Conservation (phyloP, 1,284 basidiomycete genomes). For the Ceratobasidium theobromae region DNA sequence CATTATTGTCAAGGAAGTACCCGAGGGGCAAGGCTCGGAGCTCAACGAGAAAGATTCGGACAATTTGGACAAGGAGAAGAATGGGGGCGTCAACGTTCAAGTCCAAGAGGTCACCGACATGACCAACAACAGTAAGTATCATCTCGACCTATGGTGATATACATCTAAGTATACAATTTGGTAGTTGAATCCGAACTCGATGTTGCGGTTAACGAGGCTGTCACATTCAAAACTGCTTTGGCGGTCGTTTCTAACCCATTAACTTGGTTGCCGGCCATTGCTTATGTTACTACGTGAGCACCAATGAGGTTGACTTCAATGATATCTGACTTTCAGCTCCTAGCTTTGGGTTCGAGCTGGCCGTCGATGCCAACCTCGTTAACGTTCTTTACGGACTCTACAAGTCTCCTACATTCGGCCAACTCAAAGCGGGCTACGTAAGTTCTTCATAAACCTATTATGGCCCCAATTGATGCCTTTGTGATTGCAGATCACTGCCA, state of each 20-base stretch:
- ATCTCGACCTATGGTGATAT: not conserved
- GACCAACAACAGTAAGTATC: constrained; percentile 36
- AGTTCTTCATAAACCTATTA: constrained; percentile 37
- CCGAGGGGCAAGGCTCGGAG: not conserved
- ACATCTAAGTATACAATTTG: constrained; percentile 30
- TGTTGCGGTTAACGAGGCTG: constrained; percentile 53
- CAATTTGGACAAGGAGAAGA: constrained; percentile 38
- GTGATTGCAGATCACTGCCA: constrained; percentile 44
- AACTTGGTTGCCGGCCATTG: constrained; percentile 62
- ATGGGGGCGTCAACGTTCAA: constrained; percentile 32
- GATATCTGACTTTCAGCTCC: not conserved
- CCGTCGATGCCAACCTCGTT: constrained; percentile 59
- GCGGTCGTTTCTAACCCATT: constrained; percentile 50
- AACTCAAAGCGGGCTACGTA: constrained; percentile 58
- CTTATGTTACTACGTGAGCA: constrained; percentile 49
- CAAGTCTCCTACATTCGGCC: constrained; percentile 44
- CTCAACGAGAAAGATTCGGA: constrained; percentile 40
- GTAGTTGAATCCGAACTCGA: constrained; percentile 45
- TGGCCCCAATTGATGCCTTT: not conserved
- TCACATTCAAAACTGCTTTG: constrained; percentile 47
- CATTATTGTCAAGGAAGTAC: constrained; percentile 30
- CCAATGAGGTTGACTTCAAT: not conserved
- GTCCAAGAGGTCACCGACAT: constrained; percentile 40
- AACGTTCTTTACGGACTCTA: constrained; percentile 51
- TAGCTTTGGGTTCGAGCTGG: constrained; percentile 59